Percentiles rank a stretch among this genome's conserved stretches.
phyloP scores from a whole-genome alignment of 257 asterid genomes.

The Ballota nigra region DNA sequence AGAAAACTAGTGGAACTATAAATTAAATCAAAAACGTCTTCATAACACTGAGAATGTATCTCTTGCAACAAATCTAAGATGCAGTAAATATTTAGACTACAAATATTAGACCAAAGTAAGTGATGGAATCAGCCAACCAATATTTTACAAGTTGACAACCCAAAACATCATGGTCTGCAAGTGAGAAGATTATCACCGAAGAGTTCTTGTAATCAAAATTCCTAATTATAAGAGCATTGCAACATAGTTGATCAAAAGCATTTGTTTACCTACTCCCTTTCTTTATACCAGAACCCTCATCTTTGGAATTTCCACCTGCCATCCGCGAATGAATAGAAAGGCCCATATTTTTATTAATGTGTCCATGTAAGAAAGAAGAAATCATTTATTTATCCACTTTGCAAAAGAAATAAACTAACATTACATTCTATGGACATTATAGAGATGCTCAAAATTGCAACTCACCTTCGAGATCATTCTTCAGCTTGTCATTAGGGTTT shows the following conservation, averaged over 20 bases:
- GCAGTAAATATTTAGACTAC: conserved; percentile 4
- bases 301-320: conserved; percentile 99
- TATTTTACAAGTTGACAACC: conserved; percentile 29
- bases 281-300: conserved; percentile 99
- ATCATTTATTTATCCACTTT: conserved; percentile 58
- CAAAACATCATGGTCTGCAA: conserved; percentile 36
- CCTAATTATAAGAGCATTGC: conserved; percentile 50
- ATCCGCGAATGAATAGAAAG: conserved; percentile 98
- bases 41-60: conserved; percentile 5
- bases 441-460: conserved; percentile 17
- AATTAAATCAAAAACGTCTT: conserved; percentile 3
- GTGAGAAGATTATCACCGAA: conserved; percentile 34
- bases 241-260: conserved; percentile 82
- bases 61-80: conserved; percentile 2
- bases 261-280: conserved; percentile 99
- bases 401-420: conserved; percentile 29
- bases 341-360: conserved; percentile 87
- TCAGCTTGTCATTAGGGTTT: conserved; percentile 71
- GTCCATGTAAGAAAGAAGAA: conserved; percentile 60
- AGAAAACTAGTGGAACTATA: conserved; percentile 8
- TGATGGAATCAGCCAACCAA: conserved; percentile 15
- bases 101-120: conserved; percentile 20
- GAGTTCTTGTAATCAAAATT: conserved; percentile 35
- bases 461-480: conserved; percentile 70
- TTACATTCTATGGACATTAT: conserved; percentile 10